Conservation (phyloP, 2,329 filamentous ascomycete genomes). For the Pseudopyrenochaeta lycopersici region DNA sequence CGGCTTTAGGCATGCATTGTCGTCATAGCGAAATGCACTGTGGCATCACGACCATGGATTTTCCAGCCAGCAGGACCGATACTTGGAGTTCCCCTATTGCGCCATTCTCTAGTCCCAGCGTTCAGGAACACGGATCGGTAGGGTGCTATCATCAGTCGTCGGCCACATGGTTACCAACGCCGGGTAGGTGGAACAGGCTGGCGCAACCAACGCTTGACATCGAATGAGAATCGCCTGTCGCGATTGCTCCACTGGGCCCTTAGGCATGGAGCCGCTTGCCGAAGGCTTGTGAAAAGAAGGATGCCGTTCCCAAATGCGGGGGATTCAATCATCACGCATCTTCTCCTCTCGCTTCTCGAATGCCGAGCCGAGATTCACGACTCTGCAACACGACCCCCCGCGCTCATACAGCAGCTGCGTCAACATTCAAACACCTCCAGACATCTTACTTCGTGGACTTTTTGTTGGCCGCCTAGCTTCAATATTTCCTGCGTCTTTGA, state of each 20-base stretch:
- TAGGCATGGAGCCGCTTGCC: constrained; percentile 36
- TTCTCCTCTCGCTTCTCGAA: constrained; percentile 42
- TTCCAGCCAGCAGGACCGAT: neutral
- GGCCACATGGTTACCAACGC: constrained; percentile 9
- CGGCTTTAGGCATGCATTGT: constrained; percentile 32
- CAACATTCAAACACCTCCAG: constrained; percentile 17
- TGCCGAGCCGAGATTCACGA: constrained; percentile 43
- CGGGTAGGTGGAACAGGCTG: constrained; percentile 37
- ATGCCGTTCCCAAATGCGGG: constrained; percentile 46
- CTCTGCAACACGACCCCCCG: constrained; percentile 37
- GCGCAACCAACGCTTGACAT: constrained; percentile 29
- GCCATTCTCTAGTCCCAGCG: constrained; percentile 9
- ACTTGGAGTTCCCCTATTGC: constrained; percentile 4
- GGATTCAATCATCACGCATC: constrained; percentile 43
- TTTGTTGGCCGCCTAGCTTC: constrained; percentile 28
- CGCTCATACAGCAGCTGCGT: constrained; percentile 31
- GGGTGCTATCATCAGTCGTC: constrained; percentile 3
- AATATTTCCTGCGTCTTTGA: constrained; percentile 15
- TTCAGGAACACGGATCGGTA: constrained; percentile 12
- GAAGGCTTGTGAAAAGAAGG: constrained; percentile 42
- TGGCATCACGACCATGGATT: constrained; percentile 32
- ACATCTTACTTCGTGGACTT: constrained; percentile 9
- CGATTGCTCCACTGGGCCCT: constrained; percentile 37
- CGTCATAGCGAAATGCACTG: constrained; percentile 28
- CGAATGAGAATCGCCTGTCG: constrained; percentile 35